These are phyloP conservation scores for Fraxinus platypoda DNA, from an alignment of 305 asterid species.

Conservation along the genomic window DNA sequence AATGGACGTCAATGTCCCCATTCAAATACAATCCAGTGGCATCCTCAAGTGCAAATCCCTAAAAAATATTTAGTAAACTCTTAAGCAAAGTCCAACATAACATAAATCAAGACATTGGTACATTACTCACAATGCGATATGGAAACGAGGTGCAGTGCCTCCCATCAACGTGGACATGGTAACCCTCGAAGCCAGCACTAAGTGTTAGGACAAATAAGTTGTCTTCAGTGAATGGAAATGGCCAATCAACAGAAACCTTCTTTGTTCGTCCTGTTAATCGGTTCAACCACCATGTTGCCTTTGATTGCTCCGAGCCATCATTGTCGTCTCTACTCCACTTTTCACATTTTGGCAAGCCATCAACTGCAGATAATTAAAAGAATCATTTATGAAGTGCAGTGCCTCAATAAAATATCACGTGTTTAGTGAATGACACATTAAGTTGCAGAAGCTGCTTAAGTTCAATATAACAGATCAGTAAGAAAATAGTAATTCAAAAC, in stretches of 20 bases:
- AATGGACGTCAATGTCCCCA: slow-evolving; percentile 31
- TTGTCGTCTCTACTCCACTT: slow-evolving; percentile 40
- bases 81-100: background rate
- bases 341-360: slow-evolving; percentile 42
- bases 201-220: slow-evolving; percentile 33
- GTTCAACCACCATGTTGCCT: slow-evolving; percentile 41
- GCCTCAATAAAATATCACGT: background rate
- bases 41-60: slow-evolving; percentile 39
- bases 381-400: background rate
- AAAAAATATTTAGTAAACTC: background rate
- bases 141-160: slow-evolving; percentile 39
- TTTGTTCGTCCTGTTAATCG: slow-evolving; percentile 37
- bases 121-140: slow-evolving; percentile 29
- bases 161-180: slow-evolving; percentile 37
- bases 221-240: slow-evolving; percentile 32
- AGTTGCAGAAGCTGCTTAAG: background rate
- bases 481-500: background rate
- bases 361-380: slow-evolving; percentile 28
- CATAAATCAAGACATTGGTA: background rate
- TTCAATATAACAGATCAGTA: background rate
- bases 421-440: background rate
- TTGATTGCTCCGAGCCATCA: slow-evolving; percentile 19
- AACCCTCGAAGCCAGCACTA: slow-evolving; percentile 40
- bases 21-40: slow-evolving; percentile 33
- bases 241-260: slow-evolving; percentile 36